Percentiles rank a stretch among this genome's conserved stretches.
Evolutionary conservation across 2,329 filamentous ascomycete genomes (phyloP).

Genomic region (Bertia moriformis): DNA sequence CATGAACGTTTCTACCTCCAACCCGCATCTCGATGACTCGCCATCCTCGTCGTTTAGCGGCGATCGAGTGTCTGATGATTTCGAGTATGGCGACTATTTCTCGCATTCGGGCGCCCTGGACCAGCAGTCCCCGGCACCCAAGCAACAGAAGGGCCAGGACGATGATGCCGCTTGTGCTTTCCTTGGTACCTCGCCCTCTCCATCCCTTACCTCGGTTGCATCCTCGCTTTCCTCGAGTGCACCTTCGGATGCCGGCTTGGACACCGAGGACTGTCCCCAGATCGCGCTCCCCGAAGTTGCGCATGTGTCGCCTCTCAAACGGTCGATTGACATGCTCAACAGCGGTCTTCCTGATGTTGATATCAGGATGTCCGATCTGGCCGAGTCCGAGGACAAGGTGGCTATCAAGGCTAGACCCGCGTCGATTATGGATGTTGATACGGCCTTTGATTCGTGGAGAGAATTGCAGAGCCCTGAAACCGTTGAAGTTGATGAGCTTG

Average conservation of each 20-base stretch:
- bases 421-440: slow-evolving; percentile 25
- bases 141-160: slow-evolving; percentile 12
- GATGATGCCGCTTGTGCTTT: slow-evolving; percentile 17
- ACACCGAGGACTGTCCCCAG: slow-evolving; percentile 8
- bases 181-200: slow-evolving; percentile 23
- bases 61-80: background rate
- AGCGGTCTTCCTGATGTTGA: slow-evolving; percentile 17
- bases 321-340: slow-evolving; percentile 21
- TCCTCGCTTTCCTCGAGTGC: slow-evolving; percentile 23
- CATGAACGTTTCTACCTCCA: background rate
- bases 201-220: slow-evolving; percentile 21
- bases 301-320: slow-evolving; percentile 17
- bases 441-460: slow-evolving; percentile 41
- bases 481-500: slow-evolving; percentile 84
- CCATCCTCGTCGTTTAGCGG: slow-evolving; percentile 5
- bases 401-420: slow-evolving; percentile 15
- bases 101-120: background rate
- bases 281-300: slow-evolving; percentile 5
- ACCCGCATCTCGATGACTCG: slow-evolving; percentile 15
- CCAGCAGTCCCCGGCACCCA: slow-evolving; percentile 5
- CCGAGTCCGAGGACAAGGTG: slow-evolving; percentile 6
- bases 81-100: background rate
- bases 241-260: slow-evolving; percentile 14
- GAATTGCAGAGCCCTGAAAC: slow-evolving; percentile 64
- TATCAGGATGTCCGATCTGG: slow-evolving; percentile 17